These are phyloP conservation scores for Metarhizium album DNA, from an alignment of 2,329 filamentous ascomycete genomes.

Conservation along the genomic window DNA sequence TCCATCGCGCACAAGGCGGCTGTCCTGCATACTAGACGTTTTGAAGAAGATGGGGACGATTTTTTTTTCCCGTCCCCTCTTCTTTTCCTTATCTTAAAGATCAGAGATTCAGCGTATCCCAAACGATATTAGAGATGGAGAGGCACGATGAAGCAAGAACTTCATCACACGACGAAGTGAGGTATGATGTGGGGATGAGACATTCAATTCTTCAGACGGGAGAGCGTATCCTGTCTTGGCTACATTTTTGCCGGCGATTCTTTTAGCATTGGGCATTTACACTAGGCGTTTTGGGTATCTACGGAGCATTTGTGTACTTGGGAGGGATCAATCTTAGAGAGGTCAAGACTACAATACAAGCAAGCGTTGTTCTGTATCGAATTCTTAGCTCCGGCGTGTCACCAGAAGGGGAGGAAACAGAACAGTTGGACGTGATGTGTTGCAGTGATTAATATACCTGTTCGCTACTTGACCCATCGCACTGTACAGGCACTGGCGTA, in stretches of 20 bases:
- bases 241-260: not conserved
- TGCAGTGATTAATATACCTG: not conserved
- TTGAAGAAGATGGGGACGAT: not conserved
- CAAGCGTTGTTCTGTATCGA: not conserved
- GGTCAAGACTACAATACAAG: not conserved
- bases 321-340: not conserved
- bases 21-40: slow-evolving; percentile 38
- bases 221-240: not conserved
- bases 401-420: not conserved
- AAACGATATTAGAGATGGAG: not conserved
- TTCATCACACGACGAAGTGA: not conserved
- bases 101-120: not conserved
- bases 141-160: not conserved
- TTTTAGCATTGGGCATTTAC: not conserved
- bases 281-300: slow-evolving; percentile 2
- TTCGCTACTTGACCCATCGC: not conserved
- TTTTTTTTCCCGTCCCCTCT: not conserved
- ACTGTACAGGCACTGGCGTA: not conserved
- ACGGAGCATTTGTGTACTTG: slow-evolving; percentile 2
- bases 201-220: not conserved
- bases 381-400: not conserved
- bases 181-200: not conserved
- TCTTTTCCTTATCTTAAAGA: no score
- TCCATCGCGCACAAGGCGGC: slow-evolving; percentile 53
- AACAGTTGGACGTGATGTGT: not conserved